Percentiles rank a stretch among this genome's conserved stretches.
These are phyloP conservation scores for Aristolochia californica DNA, from an alignment of 164 flowering plant species.

Conservation along the genomic window DNA sequence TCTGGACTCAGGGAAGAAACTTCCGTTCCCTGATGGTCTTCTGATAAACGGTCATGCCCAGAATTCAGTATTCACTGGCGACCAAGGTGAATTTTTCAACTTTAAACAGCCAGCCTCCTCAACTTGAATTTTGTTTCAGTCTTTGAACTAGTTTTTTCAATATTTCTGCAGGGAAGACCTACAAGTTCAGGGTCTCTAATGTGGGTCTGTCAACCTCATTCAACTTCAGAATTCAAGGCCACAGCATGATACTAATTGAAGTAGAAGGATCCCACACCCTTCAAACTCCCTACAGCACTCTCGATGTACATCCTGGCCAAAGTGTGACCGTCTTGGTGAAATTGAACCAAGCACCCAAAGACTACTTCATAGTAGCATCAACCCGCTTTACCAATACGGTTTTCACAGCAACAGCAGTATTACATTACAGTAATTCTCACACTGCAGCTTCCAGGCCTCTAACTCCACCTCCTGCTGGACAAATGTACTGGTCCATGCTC, in stretches of 20 bases:
- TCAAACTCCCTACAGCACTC: conserved; percentile 31
- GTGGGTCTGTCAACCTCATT: conserved; percentile 35
- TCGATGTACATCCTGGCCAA: conserved; percentile 47
- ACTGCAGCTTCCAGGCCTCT: conserved; percentile 21
- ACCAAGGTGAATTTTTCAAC: conserved; percentile 41
- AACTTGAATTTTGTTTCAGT: background rate
- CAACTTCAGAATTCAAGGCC: conserved; percentile 47
- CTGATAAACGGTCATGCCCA: conserved; percentile 46
- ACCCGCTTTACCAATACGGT: conserved; percentile 28
- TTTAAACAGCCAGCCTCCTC: background rate
- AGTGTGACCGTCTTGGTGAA: conserved; percentile 36
- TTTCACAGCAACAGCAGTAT: conserved; percentile 27
- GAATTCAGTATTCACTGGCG: conserved; percentile 41
- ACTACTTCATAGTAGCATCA: conserved; percentile 44
- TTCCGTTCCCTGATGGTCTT: conserved; percentile 50
- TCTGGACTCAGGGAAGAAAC: conserved; percentile 38
- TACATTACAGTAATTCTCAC: conserved; percentile 26
- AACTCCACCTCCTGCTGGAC: conserved; percentile 28
- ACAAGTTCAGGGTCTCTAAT: conserved; percentile 39
- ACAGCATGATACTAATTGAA: conserved; percentile 31
- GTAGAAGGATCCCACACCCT: conserved; percentile 49
- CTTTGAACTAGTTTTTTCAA: background rate
- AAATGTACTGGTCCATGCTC: conserved; percentile 31
- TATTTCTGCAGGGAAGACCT: conserved; percentile 27
- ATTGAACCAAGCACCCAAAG: conserved; percentile 25